A percentile compares a stretch with the other conserved stretches of the same genome.
These are phyloP conservation scores for Ophidiomyces ophidiicola DNA, from an alignment of 2,329 filamentous ascomycete species.

Conservation along the genomic window DNA sequence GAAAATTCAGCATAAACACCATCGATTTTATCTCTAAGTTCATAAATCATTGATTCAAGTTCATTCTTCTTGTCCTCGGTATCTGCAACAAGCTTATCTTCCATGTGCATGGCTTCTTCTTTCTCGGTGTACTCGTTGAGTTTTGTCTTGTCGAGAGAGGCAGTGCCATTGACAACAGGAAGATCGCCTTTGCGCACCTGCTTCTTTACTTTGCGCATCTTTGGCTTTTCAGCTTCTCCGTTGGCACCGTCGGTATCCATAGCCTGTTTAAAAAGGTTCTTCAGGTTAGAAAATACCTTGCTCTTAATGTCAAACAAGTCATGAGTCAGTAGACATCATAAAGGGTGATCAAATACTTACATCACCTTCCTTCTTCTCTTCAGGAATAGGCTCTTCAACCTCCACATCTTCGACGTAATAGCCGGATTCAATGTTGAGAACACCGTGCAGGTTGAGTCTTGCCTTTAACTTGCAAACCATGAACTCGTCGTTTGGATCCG, in stretches of 20 bases:
- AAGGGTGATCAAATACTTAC: slow-evolving; percentile 24
- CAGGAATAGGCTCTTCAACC: slow-evolving; percentile 82
- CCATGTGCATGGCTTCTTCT: slow-evolving; percentile 85
- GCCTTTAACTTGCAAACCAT: slow-evolving; percentile 99
- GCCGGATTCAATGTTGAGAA: slow-evolving; percentile 89
- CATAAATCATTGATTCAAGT: slow-evolving; percentile 94
- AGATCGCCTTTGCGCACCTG: slow-evolving; percentile 96
- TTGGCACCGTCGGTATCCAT: slow-evolving; percentile 68
- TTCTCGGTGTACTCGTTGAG: slow-evolving; percentile 64
- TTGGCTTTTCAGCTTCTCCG: slow-evolving; percentile 56
- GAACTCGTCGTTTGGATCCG: slow-evolving; percentile 85
- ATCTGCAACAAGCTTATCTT: slow-evolving; percentile 95
- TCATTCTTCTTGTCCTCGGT: slow-evolving; percentile 99
- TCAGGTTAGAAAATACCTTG: slow-evolving; percentile 19
- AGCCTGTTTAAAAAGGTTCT: slow-evolving; percentile 42
- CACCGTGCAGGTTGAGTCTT: slow-evolving; percentile 86
- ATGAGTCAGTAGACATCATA: slow-evolving; percentile 11
- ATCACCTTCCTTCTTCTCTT: slow-evolving; percentile 55
- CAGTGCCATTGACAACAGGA: slow-evolving; percentile 70
- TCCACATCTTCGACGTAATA: slow-evolving; percentile 98
- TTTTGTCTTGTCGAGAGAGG: slow-evolving; percentile 57
- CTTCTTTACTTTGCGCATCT: slow-evolving; percentile 97
- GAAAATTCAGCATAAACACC: slow-evolving; percentile 81
- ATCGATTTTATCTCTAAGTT: slow-evolving; percentile 88
- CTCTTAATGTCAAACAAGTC: slow-evolving; percentile 9